These are phyloP conservation scores for Omphalotus olearius DNA, from an alignment of 1,284 basidiomycete genomes.

Conservation along the genomic window DNA sequence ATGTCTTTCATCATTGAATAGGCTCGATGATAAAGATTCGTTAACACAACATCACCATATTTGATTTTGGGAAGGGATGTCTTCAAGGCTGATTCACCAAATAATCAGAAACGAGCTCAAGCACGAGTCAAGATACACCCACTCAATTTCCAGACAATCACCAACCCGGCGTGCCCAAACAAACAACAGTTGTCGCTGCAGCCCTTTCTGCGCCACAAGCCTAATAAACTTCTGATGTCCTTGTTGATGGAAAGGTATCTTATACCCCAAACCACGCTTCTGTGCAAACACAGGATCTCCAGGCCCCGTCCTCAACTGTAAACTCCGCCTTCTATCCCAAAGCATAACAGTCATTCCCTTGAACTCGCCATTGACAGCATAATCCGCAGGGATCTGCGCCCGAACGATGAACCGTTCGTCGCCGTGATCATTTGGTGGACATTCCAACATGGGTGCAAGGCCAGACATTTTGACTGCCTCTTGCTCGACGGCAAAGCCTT, in stretches of 20 bases:
- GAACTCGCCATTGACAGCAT: slow-evolving; percentile 3
- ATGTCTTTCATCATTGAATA: no score
- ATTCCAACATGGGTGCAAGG: slow-evolving; percentile 1
- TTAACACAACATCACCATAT: no score
- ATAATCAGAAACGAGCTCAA: neutral
- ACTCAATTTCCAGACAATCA: slow-evolving; percentile 16
- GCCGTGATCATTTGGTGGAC: slow-evolving; percentile 15
- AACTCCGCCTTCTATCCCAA: slow-evolving; percentile 13
- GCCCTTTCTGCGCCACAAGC: slow-evolving; percentile 8
- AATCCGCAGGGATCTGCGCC: slow-evolving; percentile 8
- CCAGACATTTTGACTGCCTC: slow-evolving; percentile 15
- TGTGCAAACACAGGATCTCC: slow-evolving; percentile 7
- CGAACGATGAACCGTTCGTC: slow-evolving; percentile 13
- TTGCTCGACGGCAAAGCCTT: slow-evolving; percentile 15
- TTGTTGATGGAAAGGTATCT: slow-evolving; percentile 14
- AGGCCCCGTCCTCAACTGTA: slow-evolving; percentile 7
- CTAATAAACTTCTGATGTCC: slow-evolving; percentile 8
- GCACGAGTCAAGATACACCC: neutral
- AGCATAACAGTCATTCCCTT: slow-evolving; percentile 13
- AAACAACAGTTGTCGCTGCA: slow-evolving; percentile 8
- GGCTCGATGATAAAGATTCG: no score
- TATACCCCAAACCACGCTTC: neutral
- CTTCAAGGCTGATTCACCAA: no score
- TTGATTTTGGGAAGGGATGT: no score
- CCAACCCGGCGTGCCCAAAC: slow-evolving; percentile 11